phyloP scores from a whole-genome alignment of 345 rosid genomes.

The Hevea brasiliensis region DNA sequence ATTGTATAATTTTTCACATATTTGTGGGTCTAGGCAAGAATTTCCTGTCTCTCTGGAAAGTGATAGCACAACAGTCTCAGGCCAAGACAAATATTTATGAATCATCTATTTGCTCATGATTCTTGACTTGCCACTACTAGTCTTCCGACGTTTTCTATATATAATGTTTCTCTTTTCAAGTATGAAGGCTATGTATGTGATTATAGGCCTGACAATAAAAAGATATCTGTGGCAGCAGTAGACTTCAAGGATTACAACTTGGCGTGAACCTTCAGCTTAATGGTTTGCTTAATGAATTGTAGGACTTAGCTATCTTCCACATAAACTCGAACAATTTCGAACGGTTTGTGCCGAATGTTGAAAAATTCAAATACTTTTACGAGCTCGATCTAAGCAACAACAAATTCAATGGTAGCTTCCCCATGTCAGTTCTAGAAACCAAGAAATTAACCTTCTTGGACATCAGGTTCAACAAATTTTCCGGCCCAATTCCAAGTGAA shows the following conservation, averaged over 20 bases:
- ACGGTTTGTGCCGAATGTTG: conserved; percentile 14
- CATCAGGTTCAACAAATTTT: conserved; percentile 46
- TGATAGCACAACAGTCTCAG: too few relatives aligned
- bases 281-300: conserved; percentile 28
- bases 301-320: conserved; percentile 50
- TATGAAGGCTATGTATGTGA: neutral
- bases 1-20: too few relatives aligned
- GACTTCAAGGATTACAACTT: conserved; percentile 46
- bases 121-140: too few relatives aligned
- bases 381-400: conserved; percentile 68
- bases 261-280: conserved; percentile 25
- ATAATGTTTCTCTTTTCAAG: too few relatives aligned
- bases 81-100: too few relatives aligned
- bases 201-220: neutral
- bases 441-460: conserved; percentile 45
- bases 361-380: conserved; percentile 29
- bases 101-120: too few relatives aligned
- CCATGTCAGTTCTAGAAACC: conserved; percentile 27
- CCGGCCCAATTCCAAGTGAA: conserved; percentile 36
- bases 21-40: too few relatives aligned
- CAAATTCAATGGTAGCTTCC: conserved; percentile 37
- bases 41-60: too few relatives aligned
- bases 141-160: too few relatives aligned
- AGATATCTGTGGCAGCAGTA: conserved; percentile 21
- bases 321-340: conserved; percentile 50